A percentile compares a stretch with the other conserved stretches of the same genome.
Evolutionary conservation across 495 filamentous ascomycete species (phyloP).

Genomic region (Aspergillus sparsus): DNA sequence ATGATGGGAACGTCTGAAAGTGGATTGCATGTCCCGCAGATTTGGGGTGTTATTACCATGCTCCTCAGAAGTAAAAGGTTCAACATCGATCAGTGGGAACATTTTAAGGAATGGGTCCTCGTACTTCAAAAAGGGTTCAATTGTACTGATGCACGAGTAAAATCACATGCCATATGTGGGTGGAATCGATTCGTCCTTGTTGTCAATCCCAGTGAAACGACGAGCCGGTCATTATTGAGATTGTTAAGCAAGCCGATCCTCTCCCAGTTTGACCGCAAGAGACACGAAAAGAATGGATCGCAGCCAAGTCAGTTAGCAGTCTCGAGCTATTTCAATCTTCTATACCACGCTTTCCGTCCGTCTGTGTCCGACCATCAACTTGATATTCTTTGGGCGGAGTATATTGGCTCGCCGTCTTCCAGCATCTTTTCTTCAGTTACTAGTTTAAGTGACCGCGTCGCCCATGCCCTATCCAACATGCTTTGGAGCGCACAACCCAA

Average conservation of each 20-base stretch:
- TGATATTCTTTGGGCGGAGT: constrained; percentile 78
- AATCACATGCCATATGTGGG: constrained; percentile 72
- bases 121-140: constrained; percentile 86
- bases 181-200: constrained; percentile 83
- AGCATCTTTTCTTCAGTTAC: constrained; percentile 35
- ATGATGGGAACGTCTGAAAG: constrained; percentile 69
- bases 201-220: constrained; percentile 60
- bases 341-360: constrained; percentile 86
- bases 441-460: constrained; percentile 52
- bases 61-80: constrained; percentile 64
- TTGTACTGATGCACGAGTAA: constrained; percentile 68
- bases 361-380: constrained; percentile 59
- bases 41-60: constrained; percentile 82
- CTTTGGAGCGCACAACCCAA: constrained; percentile 65
- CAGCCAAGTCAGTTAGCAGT: constrained; percentile 61
- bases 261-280: constrained; percentile 67
- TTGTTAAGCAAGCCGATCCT: constrained; percentile 71
- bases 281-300: constrained; percentile 55
- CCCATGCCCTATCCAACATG: constrained; percentile 65
- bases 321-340: constrained; percentile 70
- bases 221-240: constrained; percentile 57
- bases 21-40: constrained; percentile 70
- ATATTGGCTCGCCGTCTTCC: constrained; percentile 55
- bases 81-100: constrained; percentile 70
- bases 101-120: constrained; percentile 68